Evolutionary conservation across 768 basidiomycete species (phyloP).

Genomic region (Mrakia gelida): DNA sequence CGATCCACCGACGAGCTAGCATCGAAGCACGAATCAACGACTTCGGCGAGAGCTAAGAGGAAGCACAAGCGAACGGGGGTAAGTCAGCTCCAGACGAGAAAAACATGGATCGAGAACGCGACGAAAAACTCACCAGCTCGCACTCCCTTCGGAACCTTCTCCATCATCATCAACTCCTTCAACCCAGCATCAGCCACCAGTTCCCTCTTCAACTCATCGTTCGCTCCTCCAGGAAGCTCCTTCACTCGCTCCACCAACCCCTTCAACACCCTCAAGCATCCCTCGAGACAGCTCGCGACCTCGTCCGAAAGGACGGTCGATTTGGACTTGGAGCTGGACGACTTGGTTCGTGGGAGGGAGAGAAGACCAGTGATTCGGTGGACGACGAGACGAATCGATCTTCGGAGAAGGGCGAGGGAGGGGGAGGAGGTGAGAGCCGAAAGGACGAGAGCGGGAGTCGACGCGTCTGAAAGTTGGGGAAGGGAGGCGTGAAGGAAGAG

Average conservation of each 20-base stretch:
- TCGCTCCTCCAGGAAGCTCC: background rate
- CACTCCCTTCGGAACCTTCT: background rate
- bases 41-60: conserved; percentile 1
- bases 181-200: conserved; percentile 3
- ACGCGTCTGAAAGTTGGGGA: background rate
- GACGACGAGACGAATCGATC: conserved; percentile 8
- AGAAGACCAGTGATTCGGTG: conserved; percentile 19
- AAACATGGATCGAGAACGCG: background rate
- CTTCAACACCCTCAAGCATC: conserved; percentile 13
- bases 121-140: background rate
- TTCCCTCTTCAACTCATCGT: conserved; percentile 5
- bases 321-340: background rate
- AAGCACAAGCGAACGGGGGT: background rate
- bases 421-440: background rate
- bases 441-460: background rate
- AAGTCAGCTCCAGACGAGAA: no score
- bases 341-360: background rate
- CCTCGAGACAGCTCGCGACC: conserved; percentile 4
- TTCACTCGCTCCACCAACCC: conserved; percentile 1
- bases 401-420: background rate
- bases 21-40: conserved; percentile 6
- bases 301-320: conserved; percentile 5
- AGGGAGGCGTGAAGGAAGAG: conserved; percentile 13
- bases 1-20: background rate
- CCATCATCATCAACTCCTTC: conserved; percentile 16